Conservation (phyloP, 805 yeast species). For the Cyberlindnera subsufficiens region DNA sequence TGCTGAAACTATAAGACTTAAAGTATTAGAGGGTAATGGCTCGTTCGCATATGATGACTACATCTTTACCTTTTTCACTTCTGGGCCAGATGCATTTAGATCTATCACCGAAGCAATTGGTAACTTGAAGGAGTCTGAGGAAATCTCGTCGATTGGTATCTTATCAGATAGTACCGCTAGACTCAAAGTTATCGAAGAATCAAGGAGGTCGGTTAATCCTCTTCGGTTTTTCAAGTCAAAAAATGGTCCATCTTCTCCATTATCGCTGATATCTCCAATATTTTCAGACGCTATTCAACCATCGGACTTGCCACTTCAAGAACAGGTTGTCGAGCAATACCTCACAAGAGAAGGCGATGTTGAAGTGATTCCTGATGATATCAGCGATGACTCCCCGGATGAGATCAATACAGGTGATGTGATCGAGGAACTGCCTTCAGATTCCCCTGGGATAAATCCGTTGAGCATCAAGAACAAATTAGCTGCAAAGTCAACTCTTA, state of each 20-base stretch:
- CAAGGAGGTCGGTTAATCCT: conserved; percentile 1
- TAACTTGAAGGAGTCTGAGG: conserved; percentile 1
- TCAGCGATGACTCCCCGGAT: not conserved
- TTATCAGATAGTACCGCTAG: conserved; percentile 6
- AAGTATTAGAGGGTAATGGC: conserved; percentile 50
- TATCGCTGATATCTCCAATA: not conserved
- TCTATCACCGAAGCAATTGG: conserved; percentile 35
- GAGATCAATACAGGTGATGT: not conserved
- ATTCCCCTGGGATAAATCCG: not conserved
- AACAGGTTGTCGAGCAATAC: conserved; percentile 16
- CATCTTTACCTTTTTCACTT: conserved; percentile 59
- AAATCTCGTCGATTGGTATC: not conserved
- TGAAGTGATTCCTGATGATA: conserved; percentile 11
- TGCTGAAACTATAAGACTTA: conserved; percentile 52
- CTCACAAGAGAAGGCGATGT: conserved; percentile 7
- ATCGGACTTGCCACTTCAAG: not conserved
- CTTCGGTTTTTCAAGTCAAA: not conserved
- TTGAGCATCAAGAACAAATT: not conserved
- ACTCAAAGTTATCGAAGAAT: not conserved
- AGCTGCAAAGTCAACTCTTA: conserved; percentile 6
- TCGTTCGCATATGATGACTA: conserved; percentile 61
- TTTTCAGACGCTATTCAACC: not conserved
- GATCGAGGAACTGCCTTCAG: not conserved
- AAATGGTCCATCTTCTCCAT: conserved; percentile 2
- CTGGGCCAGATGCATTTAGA: conserved; percentile 37